Base-by-base conservation (phyloP, 768 basidiomycete genomes). In the Termitomyces sp. region DNA sequence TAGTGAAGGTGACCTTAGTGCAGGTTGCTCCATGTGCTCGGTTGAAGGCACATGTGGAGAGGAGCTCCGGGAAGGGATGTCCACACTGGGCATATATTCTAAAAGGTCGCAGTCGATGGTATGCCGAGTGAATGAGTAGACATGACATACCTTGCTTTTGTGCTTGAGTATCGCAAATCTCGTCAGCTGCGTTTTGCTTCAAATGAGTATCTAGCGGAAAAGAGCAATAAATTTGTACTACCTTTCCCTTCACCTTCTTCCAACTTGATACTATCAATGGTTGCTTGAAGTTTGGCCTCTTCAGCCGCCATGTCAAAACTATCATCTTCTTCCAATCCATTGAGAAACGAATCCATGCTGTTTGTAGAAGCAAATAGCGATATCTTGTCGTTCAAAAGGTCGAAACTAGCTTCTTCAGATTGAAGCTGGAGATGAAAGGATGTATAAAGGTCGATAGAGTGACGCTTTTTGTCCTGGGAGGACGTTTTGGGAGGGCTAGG, bases 301-400 rank as follows among this genome's bases (percentile, higher is more conserved):
- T 70, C 68, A 5, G 62, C 47, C 33, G 56, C 65, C 63, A 74
- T 59, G 40, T 78, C 75, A 55, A 77, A 78, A 59, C 76, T 76
- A 36, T 74, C 71, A 45, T 79, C 79, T 36, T 75, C 76, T 12
- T 72, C 74, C 45, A 71, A 60, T 30, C 66, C 70, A 57, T 70
- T 69, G 26, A 74, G 58, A 50, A 74, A 74, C 5, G 75, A 72
- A 44, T 72, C 73, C 60, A 65, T 62, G 16, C 68, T 72, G 59
- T 63, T 65, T 33, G 65, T 70, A 9, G 71, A 61, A 37, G 62
- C 67, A 43, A 81, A 72, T 59, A 82, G 79, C 0, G 81, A 82
- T 50, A 82, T 74, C 54, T 76, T 78, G 63, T 83, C 82, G 56
- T 80, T 82, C 54, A 84, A 63, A 36, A 84, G 61, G 62, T 84